Evolutionary conservation across 1,284 basidiomycete genomes (phyloP).

Genomic region (Ceratorhiza oryzae-sativae): DNA sequence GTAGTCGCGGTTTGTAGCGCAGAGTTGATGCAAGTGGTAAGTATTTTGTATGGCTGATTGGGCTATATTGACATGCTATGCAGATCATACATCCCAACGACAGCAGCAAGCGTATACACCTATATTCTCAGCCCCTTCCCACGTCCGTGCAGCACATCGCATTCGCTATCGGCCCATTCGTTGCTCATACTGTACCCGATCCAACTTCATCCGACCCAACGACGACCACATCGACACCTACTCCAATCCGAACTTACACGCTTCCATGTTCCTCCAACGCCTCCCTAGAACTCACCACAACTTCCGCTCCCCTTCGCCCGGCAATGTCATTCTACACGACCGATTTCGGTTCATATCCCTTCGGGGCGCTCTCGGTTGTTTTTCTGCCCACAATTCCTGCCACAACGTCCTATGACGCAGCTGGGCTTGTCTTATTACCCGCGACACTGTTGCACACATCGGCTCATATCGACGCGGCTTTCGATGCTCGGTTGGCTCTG

Average conservation of each 20-base stretch:
- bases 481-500: slow-evolving; percentile 87
- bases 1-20: slow-evolving; percentile 93
- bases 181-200: slow-evolving; percentile 72
- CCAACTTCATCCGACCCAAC: slow-evolving; percentile 54
- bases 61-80: slow-evolving; percentile 42
- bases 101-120: slow-evolving; percentile 93
- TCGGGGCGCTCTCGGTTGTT: slow-evolving; percentile 67
- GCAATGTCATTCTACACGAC: slow-evolving; percentile 93
- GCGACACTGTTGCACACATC: slow-evolving; percentile 17
- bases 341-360: slow-evolving; percentile 97
- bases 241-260: slow-evolving; percentile 85
- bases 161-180: slow-evolving; percentile 95
- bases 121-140: slow-evolving; percentile 86
- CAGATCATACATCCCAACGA: slow-evolving; percentile 93
- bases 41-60: slow-evolving; percentile 44
- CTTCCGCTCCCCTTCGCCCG: slow-evolving; percentile 80
- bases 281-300: slow-evolving; percentile 74
- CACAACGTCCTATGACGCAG: slow-evolving; percentile 30
- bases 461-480: slow-evolving; percentile 81
- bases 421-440: slow-evolving; percentile 29
- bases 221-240: slow-evolving; percentile 62
- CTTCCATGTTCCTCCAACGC: slow-evolving; percentile 76
- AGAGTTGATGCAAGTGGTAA: slow-evolving; percentile 89
- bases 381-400: slow-evolving; percentile 29
- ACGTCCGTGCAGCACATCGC: slow-evolving; percentile 96